phyloP scores from a whole-genome alignment of 371 early-diverging fungal species.

The Synchytrium microbalum region DNA sequence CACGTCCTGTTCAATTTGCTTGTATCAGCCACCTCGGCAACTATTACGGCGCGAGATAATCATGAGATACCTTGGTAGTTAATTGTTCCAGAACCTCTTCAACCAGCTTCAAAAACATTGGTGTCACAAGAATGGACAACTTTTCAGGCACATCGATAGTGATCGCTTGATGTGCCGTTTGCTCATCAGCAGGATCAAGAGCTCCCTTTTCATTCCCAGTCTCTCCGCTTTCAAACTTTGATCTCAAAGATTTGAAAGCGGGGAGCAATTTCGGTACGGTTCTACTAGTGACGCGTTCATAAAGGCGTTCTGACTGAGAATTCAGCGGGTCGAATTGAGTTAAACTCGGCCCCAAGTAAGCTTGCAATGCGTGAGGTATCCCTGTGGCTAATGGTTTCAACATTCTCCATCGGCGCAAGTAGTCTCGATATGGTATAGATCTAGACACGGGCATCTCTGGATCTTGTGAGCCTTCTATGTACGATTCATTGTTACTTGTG shows the following conservation, averaged over 20 bases:
- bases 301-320: not conserved
- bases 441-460: constrained; percentile 33
- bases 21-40: not conserved
- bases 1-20: constrained; percentile 41
- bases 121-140: constrained; percentile 48
- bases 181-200: not conserved
- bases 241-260: not conserved
- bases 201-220: not conserved
- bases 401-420: constrained; percentile 43
- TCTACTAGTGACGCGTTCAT: not conserved
- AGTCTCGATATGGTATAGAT: constrained; percentile 64
- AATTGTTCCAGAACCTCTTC: constrained; percentile 63
- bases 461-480: constrained; percentile 8
- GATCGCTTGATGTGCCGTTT: not conserved
- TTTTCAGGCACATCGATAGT: not conserved
- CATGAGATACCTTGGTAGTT: constrained; percentile 47
- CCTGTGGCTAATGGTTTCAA: not conserved
- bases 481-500: constrained; percentile 10
- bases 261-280: not conserved
- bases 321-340: not conserved
- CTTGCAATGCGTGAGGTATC: not conserved
- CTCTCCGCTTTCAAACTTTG: no score
- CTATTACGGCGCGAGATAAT: not conserved
- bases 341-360: not conserved
- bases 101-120: constrained; percentile 63